Percentiles rank a stretch among this genome's conserved stretches.
phyloP scores from a whole-genome alignment of 139 green algal genomes.

The Pseudopediastrum boryanum region DNA sequence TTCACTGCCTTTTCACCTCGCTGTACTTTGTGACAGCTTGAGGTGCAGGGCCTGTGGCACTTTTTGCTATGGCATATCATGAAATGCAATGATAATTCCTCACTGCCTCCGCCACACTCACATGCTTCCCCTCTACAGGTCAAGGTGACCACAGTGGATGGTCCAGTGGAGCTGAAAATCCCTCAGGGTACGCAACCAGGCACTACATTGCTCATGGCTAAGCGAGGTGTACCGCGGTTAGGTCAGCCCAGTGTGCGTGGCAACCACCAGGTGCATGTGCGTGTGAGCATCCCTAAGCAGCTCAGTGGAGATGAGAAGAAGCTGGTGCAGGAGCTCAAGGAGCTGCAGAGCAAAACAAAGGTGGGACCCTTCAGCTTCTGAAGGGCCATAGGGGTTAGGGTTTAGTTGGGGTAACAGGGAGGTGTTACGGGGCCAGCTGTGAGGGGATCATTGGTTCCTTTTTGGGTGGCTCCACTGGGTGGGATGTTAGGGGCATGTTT shows the following conservation, averaged over 20 bases:
- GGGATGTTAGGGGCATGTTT: too few relatives aligned
- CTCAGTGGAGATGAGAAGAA: slow-evolving; percentile 84
- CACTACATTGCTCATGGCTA: slow-evolving; percentile 97
- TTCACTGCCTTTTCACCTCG: too few relatives aligned
- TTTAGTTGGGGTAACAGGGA: too few relatives aligned
- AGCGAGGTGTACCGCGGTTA: slow-evolving; percentile 92
- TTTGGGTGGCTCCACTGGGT: too few relatives aligned
- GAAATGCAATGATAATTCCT: too few relatives aligned
- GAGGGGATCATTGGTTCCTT: too few relatives aligned
- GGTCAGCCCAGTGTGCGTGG: slow-evolving; percentile 75
- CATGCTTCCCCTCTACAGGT: slow-evolving; percentile 52
- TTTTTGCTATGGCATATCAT: too few relatives aligned
- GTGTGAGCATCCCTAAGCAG: slow-evolving; percentile 92
- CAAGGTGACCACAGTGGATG: slow-evolving; percentile 92
- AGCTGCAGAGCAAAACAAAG: slow-evolving; percentile 59
- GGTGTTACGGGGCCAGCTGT: too few relatives aligned
- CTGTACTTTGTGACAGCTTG: too few relatives aligned
- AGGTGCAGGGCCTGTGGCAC: too few relatives aligned
- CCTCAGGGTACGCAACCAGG: slow-evolving; percentile 94
- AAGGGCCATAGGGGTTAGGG: too few relatives aligned
- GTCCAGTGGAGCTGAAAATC: slow-evolving; percentile 96
- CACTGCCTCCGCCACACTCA: too few relatives aligned
- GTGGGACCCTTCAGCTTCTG: slow-evolving; percentile 60
- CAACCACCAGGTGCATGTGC: slow-evolving; percentile 92
- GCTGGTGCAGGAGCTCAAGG: slow-evolving; percentile 92